Conservation (phyloP, 352 stramenopile genomes). For the Globisporangium ultimum region DNA sequence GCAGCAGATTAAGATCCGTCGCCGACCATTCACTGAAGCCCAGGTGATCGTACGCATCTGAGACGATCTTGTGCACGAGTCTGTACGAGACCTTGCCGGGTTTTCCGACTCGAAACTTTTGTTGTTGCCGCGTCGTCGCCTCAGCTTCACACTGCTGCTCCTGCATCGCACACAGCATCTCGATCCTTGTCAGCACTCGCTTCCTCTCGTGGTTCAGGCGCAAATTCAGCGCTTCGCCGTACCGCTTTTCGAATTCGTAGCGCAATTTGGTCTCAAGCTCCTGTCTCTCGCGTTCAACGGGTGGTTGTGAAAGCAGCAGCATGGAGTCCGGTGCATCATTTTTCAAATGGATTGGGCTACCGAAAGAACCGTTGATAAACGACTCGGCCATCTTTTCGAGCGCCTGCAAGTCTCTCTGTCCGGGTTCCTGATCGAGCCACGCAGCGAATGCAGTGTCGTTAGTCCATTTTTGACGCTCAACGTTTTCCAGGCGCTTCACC, state of each 20-base stretch:
- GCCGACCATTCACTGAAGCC: constrained; percentile 41
- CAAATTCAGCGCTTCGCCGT: constrained; percentile 48
- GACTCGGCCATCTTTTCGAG: constrained; percentile 20
- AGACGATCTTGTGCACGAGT: constrained; percentile 25
- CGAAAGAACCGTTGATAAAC: constrained; percentile 11
- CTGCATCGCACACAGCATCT: constrained; percentile 32
- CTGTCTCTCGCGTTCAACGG: constrained; percentile 1
- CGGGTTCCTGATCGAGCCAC: constrained; percentile 4
- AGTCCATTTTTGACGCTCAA: not conserved
- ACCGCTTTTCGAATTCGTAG: constrained; percentile 50
- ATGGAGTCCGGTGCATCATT: not conserved
- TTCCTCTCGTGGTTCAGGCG: constrained; percentile 55
- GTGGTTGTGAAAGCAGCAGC: not conserved
- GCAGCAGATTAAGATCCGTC: constrained; percentile 47
- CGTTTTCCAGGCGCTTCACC: constrained; percentile 11
- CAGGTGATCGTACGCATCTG: constrained; percentile 42
- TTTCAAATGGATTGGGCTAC: too few species aligned
- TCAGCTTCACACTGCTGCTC: constrained; percentile 2
- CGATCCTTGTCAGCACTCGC: constrained; percentile 43
- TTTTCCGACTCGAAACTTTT: constrained; percentile 7
- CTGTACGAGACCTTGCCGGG: constrained; percentile 18
- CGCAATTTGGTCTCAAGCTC: constrained; percentile 32
- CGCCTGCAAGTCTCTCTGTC: not conserved
- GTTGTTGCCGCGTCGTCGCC: not conserved
- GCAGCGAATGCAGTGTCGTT: constrained; percentile 1